Evolutionary conservation across 495 filamentous ascomycete species (phyloP).

Genomic region (Aspergillus coremiiformis): DNA sequence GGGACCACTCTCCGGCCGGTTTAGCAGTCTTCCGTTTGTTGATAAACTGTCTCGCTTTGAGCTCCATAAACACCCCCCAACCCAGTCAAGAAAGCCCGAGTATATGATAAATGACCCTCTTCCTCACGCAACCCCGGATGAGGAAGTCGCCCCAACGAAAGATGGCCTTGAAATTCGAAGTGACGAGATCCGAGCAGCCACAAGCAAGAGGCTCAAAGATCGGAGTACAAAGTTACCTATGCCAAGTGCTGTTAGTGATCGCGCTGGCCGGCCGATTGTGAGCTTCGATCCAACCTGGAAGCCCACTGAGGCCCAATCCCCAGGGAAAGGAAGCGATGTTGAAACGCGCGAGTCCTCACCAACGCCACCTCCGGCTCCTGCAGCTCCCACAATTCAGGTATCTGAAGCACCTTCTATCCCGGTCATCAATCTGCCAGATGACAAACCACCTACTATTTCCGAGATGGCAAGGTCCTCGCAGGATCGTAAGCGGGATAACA

Average conservation of each 20-base stretch:
- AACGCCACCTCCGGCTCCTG: constrained; percentile 28
- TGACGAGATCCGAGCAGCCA: constrained; percentile 82
- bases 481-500: constrained; percentile 11
- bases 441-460: constrained; percentile 36
- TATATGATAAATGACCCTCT: constrained; percentile 58
- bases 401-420: constrained; percentile 50
- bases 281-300: constrained; percentile 84
- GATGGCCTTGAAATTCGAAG: constrained; percentile 74
- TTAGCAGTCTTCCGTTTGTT: constrained; percentile 39
- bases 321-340: constrained; percentile 9
- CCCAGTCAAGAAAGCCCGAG: constrained; percentile 63
- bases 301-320: constrained; percentile 37
- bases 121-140: constrained; percentile 23
- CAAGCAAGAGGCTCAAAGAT: constrained; percentile 79
- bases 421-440: constrained; percentile 55
- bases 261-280: constrained; percentile 79
- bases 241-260: constrained; percentile 79
- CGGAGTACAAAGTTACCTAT: constrained; percentile 78
- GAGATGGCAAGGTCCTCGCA: constrained; percentile 20
- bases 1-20: constrained; percentile 34
- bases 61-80: constrained; percentile 69
- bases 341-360: constrained; percentile 14
- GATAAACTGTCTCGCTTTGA: constrained; percentile 59
- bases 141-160: constrained; percentile 42
- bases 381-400: constrained; percentile 47